Base-by-base conservation (phyloP, 441 rosid genomes). In the Kokia cookei region DNA sequence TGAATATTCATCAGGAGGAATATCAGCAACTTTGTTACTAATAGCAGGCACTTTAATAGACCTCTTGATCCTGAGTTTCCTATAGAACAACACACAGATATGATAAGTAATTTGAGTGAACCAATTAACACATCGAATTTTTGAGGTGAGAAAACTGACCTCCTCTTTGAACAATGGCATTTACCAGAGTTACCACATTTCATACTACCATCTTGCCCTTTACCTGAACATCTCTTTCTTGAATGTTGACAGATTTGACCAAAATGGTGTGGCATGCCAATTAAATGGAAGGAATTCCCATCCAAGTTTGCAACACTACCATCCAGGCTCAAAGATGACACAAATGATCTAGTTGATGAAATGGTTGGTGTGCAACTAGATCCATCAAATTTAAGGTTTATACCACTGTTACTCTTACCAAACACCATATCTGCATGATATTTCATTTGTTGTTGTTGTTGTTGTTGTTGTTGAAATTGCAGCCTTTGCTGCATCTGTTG, bases 131-230 rank as follows among this genome's bases (percentile, higher is more conserved):
- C 8, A 43, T 3, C n/a, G 4, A 5, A 11, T 11, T 24, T 19
- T 24, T 15, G 54, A 55, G 51, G 61, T 47, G 1, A 22, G 37
- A 11, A 10, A 22, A 14, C 84, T 8, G 37, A 90, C 94, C 94
- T 86, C 76, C 84, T 88, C 85, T 88, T 90, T 65, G 94, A 88
- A 79, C 94, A 90, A 69, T 90, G 94, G 62, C 94, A 90, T 82
- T 86, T 88, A 71, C 92, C 83, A 69, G 82, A 66, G 47, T 77
- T 62, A 45, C 83, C 83, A 5, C 94, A 88, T 84, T 88, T 90
- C 80, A 83, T 47, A 75, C 87, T 85, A 59, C 89, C 94, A 70
- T 86, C 89, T 57, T 83, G 90, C 76, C 89, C 90, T 77, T 84
- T 79, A 57, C 78, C 85, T 51, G 91, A 80, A 66, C 92, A 90